These are phyloP conservation scores for Phyllosticta citrichinensis DNA, from an alignment of 2,329 filamentous ascomycete genomes.

Conservation along the genomic window DNA sequence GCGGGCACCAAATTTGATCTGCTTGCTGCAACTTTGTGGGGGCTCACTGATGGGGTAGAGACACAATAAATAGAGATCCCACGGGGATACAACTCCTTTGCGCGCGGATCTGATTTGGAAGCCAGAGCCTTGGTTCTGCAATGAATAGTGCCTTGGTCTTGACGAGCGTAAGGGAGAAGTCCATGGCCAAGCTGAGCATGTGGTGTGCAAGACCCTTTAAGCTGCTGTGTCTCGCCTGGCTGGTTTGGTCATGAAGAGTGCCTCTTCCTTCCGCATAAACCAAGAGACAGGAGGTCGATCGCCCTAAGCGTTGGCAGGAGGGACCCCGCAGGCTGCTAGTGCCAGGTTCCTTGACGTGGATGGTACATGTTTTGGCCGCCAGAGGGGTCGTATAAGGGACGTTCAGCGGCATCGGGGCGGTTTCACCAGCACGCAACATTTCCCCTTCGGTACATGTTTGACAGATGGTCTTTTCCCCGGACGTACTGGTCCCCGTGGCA, in stretches of 20 bases:
- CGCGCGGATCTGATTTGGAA: too few species aligned
- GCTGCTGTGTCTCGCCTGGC: neutral
- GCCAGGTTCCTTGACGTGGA: neutral
- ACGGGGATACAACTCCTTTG: too few species aligned
- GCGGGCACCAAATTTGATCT: too few species aligned
- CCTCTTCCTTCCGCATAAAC: neutral
- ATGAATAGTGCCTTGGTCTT: too few species aligned
- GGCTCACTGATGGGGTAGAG: too few species aligned
- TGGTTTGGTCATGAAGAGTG: neutral
- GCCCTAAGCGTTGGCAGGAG: neutral
- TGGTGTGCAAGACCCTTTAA: neutral
- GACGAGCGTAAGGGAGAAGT: too few species aligned
- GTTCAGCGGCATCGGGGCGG: neutral
- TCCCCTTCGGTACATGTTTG: neutral
- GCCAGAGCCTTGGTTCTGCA: too few species aligned
- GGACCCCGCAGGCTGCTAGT: neutral
- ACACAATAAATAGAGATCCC: too few species aligned
- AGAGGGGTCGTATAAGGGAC: neutral
- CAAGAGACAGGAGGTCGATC: neutral
- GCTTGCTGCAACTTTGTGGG: too few species aligned
- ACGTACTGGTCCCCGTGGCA: neutral
- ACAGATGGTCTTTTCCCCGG: neutral
- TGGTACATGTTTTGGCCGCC: neutral
- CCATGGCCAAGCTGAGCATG: too few species aligned
- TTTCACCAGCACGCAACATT: neutral